Conservation (phyloP, 139 green algal species). For the Chlamydomonas sphaeroides region DNA sequence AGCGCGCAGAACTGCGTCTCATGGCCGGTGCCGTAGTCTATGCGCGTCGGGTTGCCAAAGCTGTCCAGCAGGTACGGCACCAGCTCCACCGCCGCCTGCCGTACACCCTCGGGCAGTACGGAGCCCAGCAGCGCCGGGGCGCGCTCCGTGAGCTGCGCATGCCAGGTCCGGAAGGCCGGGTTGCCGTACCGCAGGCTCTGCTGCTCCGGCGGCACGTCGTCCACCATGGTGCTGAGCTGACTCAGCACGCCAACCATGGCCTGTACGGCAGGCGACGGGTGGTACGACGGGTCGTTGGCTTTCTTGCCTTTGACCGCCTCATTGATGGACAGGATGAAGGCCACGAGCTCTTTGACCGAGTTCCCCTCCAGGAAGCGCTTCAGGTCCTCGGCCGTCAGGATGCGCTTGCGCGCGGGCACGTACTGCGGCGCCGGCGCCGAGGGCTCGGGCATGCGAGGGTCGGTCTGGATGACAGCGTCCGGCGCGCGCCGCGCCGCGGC, state of each 20-base stretch:
- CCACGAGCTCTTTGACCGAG: conserved; percentile 72
- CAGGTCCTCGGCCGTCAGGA: conserved; percentile 46
- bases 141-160: conserved; percentile 57
- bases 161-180: conserved; percentile 89
- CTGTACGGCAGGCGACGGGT: conserved; percentile 17
- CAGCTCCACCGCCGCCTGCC: conserved; percentile 75
- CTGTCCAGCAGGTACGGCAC: conserved; percentile 85
- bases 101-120: conserved; percentile 52
- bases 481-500: background rate
- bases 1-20: conserved; percentile 94
- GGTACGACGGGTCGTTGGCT: background rate
- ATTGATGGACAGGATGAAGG: conserved; percentile 88
- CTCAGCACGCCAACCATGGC: conserved; percentile 61
- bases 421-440: background rate
- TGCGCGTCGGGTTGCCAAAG: conserved; percentile 93
- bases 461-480: background rate
- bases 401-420: conserved; percentile 45
- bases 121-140: conserved; percentile 50
- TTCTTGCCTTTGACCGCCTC: conserved; percentile 53
- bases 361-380: conserved; percentile 69
- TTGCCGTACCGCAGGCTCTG: conserved; percentile 92
- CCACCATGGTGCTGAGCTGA: conserved; percentile 75
- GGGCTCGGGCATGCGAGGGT: background rate
- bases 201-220: conserved; percentile 82
- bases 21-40: conserved; percentile 98